Percentiles rank a stretch among this genome's conserved stretches.
phyloP scores from a whole-genome alignment of 495 filamentous ascomycete species.

The Apiosordaria backusii region DNA sequence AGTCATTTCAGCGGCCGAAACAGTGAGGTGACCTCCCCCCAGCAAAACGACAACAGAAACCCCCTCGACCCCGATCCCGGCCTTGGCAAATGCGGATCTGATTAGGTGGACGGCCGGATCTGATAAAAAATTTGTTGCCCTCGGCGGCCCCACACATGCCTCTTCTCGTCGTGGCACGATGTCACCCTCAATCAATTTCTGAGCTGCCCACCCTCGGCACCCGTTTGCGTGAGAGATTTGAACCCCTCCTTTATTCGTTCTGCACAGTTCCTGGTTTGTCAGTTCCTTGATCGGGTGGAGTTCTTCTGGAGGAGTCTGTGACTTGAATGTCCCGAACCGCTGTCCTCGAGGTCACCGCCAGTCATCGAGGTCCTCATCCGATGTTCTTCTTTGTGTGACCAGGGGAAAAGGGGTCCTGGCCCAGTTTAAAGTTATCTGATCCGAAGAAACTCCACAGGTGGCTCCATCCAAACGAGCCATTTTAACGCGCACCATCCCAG shows the following conservation, averaged over 20 bases:
- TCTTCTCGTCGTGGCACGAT: not conserved
- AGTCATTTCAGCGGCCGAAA: not conserved
- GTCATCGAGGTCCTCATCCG: not conserved
- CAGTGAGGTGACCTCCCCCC: not conserved
- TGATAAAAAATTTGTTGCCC: conserved; percentile 18
- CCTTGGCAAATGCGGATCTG: conserved; percentile 27
- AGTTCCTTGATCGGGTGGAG: not conserved
- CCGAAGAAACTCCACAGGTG: not conserved
- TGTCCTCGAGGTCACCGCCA: not conserved
- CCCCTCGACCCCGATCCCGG: conserved; percentile 19
- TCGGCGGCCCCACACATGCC: not conserved
- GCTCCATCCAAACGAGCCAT: not conserved
- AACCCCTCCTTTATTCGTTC: too few species aligned
- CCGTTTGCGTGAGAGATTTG: not conserved
- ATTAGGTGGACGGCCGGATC: conserved; percentile 24
- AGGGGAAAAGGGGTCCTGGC: not conserved
- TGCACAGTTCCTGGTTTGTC: not conserved
- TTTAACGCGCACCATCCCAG: not conserved
- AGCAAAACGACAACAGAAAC: not conserved
- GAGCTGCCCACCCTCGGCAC: too few species aligned
- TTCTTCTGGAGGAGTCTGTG: not conserved
- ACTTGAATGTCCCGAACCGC: not conserved
- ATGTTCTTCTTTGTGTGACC: not conserved
- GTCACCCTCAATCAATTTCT: not conserved
- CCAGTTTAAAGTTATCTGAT: not conserved